phyloP scores from a whole-genome alignment of 495 filamentous ascomycete species.

The Neurospora intermedia region DNA sequence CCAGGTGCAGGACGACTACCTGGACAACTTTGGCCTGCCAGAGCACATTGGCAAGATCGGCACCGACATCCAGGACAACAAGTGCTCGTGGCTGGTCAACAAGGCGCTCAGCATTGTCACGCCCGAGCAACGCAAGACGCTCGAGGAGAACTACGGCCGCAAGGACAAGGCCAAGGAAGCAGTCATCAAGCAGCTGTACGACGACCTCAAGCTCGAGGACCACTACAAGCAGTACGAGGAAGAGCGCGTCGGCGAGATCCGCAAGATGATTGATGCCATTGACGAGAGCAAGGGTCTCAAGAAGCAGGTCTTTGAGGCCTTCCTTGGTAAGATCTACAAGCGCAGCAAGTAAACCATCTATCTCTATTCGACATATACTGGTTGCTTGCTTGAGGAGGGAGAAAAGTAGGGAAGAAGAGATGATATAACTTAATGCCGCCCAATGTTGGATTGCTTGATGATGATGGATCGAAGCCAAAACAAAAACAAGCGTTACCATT shows the following conservation, averaged over 20 bases:
- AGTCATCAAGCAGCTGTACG: constrained; percentile 76
- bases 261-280: constrained; percentile 60
- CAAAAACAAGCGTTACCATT: background rate
- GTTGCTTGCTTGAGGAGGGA: background rate
- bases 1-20: constrained; percentile 97
- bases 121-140: constrained; percentile 69
- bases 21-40: constrained; percentile 91
- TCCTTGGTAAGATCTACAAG: constrained; percentile 95
- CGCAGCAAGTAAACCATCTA: constrained; percentile 66
- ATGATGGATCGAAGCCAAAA: background rate
- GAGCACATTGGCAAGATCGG: constrained; percentile 93
- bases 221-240: constrained; percentile 85
- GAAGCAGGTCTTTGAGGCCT: constrained; percentile 78
- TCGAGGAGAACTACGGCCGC: constrained; percentile 78
- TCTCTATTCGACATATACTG: too few species aligned
- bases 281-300: constrained; percentile 82
- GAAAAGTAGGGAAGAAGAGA: background rate
- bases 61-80: constrained; percentile 98
- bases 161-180: constrained; percentile 75
- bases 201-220: constrained; percentile 70
- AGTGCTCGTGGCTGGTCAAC: constrained; percentile 96
- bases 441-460: background rate
- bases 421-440: background rate
- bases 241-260: constrained; percentile 62
- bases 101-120: constrained; percentile 70